Evolutionary conservation across 768 basidiomycete species (phyloP), one percentile per base, ranked within the genome.

Genomic region (Lentinula boryana): DNA sequence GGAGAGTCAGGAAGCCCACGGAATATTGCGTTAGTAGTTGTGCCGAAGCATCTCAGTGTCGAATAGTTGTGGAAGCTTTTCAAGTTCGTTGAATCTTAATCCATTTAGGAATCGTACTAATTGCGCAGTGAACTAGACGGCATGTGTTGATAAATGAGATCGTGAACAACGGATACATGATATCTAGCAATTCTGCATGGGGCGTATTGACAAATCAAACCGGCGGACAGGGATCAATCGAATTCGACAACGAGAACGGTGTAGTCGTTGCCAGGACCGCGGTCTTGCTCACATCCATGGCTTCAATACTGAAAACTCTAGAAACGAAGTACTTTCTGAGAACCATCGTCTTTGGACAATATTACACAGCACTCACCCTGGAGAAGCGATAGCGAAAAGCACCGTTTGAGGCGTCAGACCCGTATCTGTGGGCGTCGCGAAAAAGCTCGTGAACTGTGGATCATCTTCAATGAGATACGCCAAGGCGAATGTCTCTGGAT

Each of bases 11-110:
- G 87, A 48, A 91, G 89, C 69, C 88, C 84, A 51, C 74, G 89
- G 66, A 91, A 91, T 69, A 75, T 88, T 59, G 88, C 83, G 6
- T 74, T 90, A 54, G 81, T 85, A 36, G 72, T 87, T 55, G 73
- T 71, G 38, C 57, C 57, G 13, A 31, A 38, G 21, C 31, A 53
- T 53, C 0, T 35, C 5, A 16, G 27, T 52, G n/a, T 44, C 5
- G 43, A 44, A 38, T 38, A 27, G 27, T 0, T 27, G 27, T 27
- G 27, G 27, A 27, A 27, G 27, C 4, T 27, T 27, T 27, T 27
- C 27, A 27, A 27, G 27, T 27, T 27, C 27, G 27, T 27, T 27
- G 4, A 27, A 27, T 27, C 27, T 27, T 27, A 27, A 27, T 27
- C 27, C 27, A 27, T 27, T 0, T 27, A 27, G 27, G 27, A 27